Conservation (phyloP, 176 grass and related monocot genomes). For the Musa itinerans region DNA sequence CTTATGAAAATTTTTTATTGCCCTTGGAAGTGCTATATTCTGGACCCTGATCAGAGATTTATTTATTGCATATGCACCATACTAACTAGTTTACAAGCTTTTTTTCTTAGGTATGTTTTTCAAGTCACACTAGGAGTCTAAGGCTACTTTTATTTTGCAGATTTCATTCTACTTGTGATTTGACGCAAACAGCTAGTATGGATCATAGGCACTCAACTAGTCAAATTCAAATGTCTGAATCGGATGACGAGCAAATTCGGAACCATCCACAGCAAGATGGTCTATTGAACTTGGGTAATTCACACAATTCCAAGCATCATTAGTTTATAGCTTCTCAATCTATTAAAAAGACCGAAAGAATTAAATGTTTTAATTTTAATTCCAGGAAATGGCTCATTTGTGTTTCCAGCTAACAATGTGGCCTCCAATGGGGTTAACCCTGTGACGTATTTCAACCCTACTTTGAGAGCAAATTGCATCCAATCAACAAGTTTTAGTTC, state of each 20-base stretch:
- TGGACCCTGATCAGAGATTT: too few species aligned
- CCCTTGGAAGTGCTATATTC: too few species aligned
- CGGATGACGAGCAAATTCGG: neutral
- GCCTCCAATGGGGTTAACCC: neutral
- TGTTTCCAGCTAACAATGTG: constrained; percentile 1
- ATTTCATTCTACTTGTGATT: neutral
- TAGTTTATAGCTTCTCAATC: neutral
- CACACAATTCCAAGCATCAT: neutral
- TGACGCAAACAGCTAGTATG: constrained; percentile 1
- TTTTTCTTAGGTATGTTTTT: too few species aligned
- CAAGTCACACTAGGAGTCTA: neutral
- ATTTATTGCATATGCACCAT: too few species aligned
- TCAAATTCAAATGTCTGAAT: constrained; percentile 5
- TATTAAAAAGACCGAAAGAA: neutral
- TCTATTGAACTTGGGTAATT: neutral
- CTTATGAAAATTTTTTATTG: too few species aligned
- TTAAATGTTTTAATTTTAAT: neutral
- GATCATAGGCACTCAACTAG: neutral
- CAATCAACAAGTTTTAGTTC: neutral
- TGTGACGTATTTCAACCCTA: constrained; percentile 4
- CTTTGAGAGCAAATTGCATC: neutral
- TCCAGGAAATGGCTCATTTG: constrained; percentile 10
- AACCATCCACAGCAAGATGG: neutral
- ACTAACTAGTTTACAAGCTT: too few species aligned
- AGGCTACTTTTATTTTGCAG: neutral